Percentiles rank a stretch among this genome's conserved stretches.
phyloP scores from a whole-genome alignment of 2,329 filamentous ascomycete species.

The Amauroascus niger region DNA sequence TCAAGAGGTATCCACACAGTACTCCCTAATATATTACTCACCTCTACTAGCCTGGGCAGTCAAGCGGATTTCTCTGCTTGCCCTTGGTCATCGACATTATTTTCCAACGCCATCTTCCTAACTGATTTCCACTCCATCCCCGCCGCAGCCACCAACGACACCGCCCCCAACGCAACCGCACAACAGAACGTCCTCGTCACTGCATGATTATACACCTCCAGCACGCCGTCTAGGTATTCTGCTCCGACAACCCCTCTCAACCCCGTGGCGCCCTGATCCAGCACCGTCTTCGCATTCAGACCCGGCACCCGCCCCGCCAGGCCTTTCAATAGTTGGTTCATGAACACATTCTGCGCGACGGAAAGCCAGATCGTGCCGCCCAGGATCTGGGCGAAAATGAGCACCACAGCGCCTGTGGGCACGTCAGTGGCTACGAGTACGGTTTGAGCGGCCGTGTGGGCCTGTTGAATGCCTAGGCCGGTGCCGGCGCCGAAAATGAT shows the following conservation, averaged over 20 bases:
- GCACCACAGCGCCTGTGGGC: conserved; percentile 28
- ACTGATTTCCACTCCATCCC: conserved; percentile 11
- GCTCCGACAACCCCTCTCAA: conserved; percentile 25
- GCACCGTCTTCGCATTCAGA: conserved; percentile 23
- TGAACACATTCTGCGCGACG: conserved; percentile 33
- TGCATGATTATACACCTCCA: conserved; percentile 31
- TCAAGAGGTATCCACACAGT: no score
- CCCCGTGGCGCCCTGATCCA: conserved; percentile 32
- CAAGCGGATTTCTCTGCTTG: not conserved
- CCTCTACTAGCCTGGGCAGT: no score
- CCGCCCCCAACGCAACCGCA: not conserved
- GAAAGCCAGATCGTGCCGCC: conserved; percentile 33
- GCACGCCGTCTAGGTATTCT: conserved; percentile 23
- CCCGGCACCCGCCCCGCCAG: conserved; percentile 22
- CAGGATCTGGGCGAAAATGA: conserved; percentile 32
- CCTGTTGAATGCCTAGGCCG: conserved; percentile 30
- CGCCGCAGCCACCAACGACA: not conserved
- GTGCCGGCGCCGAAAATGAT: conserved; percentile 30
- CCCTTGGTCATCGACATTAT: not conserved
- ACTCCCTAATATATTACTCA: not conserved
- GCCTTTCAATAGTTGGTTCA: conserved; percentile 27
- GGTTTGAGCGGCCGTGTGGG: conserved; percentile 30
- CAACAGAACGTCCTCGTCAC: conserved; percentile 27
- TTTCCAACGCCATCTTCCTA: not conserved
- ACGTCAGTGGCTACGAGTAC: conserved; percentile 27